These are phyloP conservation scores for Chloropicon primus DNA, from an alignment of 139 green algal species.

Conservation along the genomic window DNA sequence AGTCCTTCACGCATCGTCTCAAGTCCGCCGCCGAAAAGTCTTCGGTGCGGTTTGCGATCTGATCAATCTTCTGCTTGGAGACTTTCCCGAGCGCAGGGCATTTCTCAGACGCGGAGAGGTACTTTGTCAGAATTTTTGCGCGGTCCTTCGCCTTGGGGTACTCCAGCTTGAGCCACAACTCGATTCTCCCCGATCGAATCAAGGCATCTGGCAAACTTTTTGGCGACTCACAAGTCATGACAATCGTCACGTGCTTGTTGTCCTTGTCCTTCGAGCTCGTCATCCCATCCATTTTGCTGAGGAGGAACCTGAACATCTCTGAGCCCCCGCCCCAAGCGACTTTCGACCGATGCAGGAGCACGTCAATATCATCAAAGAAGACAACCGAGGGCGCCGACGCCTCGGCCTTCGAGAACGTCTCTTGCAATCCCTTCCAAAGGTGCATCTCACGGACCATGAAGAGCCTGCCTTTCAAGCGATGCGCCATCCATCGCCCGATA, in stretches of 20 bases:
- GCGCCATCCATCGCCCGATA: background rate
- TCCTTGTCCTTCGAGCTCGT: background rate
- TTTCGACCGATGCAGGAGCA: background rate
- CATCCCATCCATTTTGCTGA: background rate
- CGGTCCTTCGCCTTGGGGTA: background rate
- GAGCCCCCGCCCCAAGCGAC: background rate
- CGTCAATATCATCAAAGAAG: conserved; percentile 6
- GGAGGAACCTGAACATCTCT: background rate
- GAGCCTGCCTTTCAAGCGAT: conserved; percentile 3
- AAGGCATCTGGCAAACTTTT: background rate
- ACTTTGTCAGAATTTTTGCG: background rate
- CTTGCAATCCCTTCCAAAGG: background rate
- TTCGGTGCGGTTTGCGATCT: background rate
- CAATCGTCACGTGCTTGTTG: background rate
- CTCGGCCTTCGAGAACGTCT: conserved; percentile 1
- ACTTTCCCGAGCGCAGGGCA: background rate
- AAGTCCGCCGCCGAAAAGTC: background rate
- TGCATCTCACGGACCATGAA: conserved; percentile 6
- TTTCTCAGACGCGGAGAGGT: background rate
- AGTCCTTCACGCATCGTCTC: background rate
- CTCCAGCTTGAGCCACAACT: background rate
- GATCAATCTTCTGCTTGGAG: background rate
- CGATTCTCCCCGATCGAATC: background rate
- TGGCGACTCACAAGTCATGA: background rate
- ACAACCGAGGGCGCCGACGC: conserved; percentile 2